Evolutionary conservation across 345 rosid genomes (phyloP).

Genomic region (Moringa oleifera): DNA sequence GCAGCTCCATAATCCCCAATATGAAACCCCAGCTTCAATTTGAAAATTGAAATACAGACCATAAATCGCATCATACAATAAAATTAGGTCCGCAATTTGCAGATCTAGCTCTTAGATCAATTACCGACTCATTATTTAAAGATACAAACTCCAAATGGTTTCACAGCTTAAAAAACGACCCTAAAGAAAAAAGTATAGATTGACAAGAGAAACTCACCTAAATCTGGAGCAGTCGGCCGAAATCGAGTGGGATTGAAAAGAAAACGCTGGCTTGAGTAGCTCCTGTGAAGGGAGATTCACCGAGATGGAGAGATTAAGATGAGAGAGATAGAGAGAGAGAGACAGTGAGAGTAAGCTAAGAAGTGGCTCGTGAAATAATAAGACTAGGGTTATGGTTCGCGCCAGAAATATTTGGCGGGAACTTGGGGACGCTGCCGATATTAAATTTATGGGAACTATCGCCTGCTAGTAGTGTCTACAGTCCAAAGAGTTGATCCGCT

Average conservation of each 20-base stretch:
- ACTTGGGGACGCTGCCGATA: not conserved
- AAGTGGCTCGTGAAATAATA: slow-evolving; percentile 4
- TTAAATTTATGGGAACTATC: not conserved
- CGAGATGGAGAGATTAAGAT: not conserved
- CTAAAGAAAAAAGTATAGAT: no score
- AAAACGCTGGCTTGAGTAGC: not conserved
- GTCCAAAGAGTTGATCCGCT: no score
- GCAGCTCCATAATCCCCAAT: not conserved
- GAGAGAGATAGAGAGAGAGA: not conserved
- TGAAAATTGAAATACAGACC: not conserved
- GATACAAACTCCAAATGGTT: not conserved
- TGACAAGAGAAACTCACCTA: not conserved
- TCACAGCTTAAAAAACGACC: not conserved
- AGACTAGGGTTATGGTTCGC: slow-evolving; percentile 1
- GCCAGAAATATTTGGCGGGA: slow-evolving; percentile 22
- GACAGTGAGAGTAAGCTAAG: not conserved
- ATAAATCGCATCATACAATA: not conserved
- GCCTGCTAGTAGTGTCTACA: not conserved
- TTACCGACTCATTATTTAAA: not conserved
- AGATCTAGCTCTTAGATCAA: slow-evolving; percentile 1
- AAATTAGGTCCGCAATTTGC: not conserved
- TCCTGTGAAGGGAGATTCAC: not conserved
- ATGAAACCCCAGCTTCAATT: not conserved
- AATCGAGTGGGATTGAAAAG: not conserved
- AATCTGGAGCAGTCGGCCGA: not conserved